Base-by-base conservation (phyloP, 352 stramenopile genomes). In the Peronosclerospora sorghi region DNA sequence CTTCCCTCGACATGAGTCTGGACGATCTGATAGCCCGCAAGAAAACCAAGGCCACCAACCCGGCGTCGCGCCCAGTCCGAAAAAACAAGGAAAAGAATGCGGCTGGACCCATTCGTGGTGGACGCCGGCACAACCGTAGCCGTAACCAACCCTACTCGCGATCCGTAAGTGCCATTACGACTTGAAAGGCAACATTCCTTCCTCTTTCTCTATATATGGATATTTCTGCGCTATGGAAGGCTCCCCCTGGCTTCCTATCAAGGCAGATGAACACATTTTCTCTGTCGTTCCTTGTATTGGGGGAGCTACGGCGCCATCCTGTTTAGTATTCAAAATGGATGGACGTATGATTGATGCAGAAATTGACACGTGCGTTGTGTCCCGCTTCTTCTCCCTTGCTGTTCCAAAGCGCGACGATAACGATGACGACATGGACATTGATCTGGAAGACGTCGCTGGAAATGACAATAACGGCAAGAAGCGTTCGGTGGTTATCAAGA, bases 1-100 rank as follows among this genome's bases (percentile, higher is more conserved):
- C 71, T 7, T 86, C 76, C 35, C 67, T 89, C 27, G 76, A 89
- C 55, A 89, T 89, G 76, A 86, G 73, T 54, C 59, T 89, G 41
- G 76, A 89, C 51, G 76, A 89, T 55, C 54, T 89, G 45, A 89
- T 89, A 51, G 61, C 66, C 26, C 69, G 70, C 49, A 84, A 85
- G 59, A 88, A 88, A 61, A 63, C 57, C 41, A 74, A 71, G 44
- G 49, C 62, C 34, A 55, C 41, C 9, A 76, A 68, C 47, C 51
- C 56, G 42, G 62, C 73, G 27, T 69, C 69, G 48, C 72, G 75
- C 15, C 66, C 67, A 24, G 60, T 57, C 28, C 75, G 67, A 57
- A 48, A 15, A 19, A 45, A 55, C 15, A 63, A 58, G 28, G 52
- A 59, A 10, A 56, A 53, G 28, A 56, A 60, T 4, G 38, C 48